These are phyloP conservation scores for Zea luxurians DNA, from an alignment of 176 grass and related monocot genomes.

Conservation along the genomic window DNA sequence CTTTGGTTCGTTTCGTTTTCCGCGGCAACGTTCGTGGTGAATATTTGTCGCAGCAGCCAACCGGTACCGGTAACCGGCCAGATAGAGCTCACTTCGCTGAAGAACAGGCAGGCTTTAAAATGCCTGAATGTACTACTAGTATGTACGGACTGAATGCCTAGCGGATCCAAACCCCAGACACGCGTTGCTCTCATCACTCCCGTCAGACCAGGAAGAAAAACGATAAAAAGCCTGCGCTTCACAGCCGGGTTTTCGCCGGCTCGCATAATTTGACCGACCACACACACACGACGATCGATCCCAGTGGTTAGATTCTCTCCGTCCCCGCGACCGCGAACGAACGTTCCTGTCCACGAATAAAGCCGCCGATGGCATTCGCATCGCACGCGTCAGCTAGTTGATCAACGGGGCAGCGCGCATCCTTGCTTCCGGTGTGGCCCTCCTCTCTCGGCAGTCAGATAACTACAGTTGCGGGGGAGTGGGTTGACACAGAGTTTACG, in stretches of 20 bases:
- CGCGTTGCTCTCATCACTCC: not conserved
- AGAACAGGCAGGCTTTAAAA: too few relatives aligned
- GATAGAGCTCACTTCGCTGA: not conserved
- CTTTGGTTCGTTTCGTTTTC: too few relatives aligned
- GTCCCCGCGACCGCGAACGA: not conserved
- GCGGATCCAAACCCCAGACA: not conserved
- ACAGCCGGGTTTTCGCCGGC: not conserved
- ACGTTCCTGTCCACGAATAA: conserved; percentile 11
- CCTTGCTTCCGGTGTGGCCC: not conserved
- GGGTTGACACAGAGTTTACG: not conserved
- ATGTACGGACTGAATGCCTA: too few relatives aligned
- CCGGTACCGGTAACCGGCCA: not conserved
- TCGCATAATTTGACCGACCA: conserved; percentile 2
- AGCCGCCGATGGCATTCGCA: not conserved
- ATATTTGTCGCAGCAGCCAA: not conserved
- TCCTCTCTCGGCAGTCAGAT: not conserved
- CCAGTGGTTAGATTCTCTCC: not conserved
- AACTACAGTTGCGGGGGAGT: too few relatives aligned
- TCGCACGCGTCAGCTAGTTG: too few relatives aligned
- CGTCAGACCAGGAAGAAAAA: not conserved
- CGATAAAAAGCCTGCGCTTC: not conserved
- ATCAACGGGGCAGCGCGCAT: not conserved
- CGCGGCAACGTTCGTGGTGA: not conserved
- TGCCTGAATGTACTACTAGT: too few relatives aligned
- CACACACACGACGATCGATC: too few relatives aligned